Percentiles rank a stretch among this genome's conserved stretches.
These are phyloP conservation scores for Exophiala aquamarina DNA, from an alignment of 2,329 filamentous ascomycete species.

Conservation along the genomic window DNA sequence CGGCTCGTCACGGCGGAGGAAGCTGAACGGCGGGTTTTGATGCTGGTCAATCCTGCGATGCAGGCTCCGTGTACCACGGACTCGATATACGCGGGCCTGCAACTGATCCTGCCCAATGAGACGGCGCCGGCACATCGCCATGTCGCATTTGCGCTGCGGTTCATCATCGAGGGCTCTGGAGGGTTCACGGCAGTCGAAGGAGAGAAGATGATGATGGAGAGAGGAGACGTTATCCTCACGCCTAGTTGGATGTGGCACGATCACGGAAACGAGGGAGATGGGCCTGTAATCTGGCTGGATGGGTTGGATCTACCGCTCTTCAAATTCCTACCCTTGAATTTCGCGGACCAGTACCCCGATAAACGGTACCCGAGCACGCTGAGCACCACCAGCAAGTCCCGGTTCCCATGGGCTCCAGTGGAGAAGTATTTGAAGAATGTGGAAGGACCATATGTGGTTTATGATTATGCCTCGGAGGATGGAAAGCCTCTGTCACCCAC, in stretches of 20 bases:
- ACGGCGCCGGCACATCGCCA: conserved; percentile 57
- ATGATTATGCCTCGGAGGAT: conserved; percentile 35
- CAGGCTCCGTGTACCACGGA: conserved; percentile 57
- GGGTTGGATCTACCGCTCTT: conserved; percentile 55
- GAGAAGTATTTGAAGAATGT: conserved; percentile 39
- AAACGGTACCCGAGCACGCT: conserved; percentile 48
- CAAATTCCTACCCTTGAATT: conserved; percentile 51
- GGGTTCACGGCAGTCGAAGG: conserved; percentile 61
- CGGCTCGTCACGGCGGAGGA: conserved; percentile 37
- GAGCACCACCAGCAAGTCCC: conserved; percentile 27
- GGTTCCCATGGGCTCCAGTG: conserved; percentile 52
- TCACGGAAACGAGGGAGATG: conserved; percentile 56
- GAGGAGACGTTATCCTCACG: conserved; percentile 58
- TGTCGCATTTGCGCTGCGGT: conserved; percentile 56
- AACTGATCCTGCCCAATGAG: conserved; percentile 57
- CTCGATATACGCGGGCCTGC: conserved; percentile 57
- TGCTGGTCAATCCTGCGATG: conserved; percentile 42
- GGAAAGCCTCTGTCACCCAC: conserved; percentile 35
- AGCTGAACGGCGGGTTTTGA: conserved; percentile 40
- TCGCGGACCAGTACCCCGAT: conserved; percentile 52
- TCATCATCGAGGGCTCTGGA: conserved; percentile 56
- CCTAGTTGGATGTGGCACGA: conserved; percentile 62
- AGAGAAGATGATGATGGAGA: conserved; percentile 50
- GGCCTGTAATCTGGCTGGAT: conserved; percentile 59
- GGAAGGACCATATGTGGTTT: conserved; percentile 27